phyloP scores from a whole-genome alignment of 371 early-diverging fungal genomes.

The Funneliformis caledonium region DNA sequence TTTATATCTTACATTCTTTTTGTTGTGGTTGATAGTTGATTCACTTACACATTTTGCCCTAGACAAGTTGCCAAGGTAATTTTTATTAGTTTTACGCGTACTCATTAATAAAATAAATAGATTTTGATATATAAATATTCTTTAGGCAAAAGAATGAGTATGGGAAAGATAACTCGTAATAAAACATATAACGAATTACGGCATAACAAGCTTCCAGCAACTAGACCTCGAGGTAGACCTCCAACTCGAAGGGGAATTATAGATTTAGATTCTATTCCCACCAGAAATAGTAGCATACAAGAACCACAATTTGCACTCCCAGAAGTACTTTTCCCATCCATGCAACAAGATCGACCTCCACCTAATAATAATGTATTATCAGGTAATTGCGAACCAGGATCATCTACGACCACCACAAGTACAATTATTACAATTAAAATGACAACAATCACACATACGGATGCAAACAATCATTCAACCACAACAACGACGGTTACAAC shows the following conservation, averaged over 20 bases:
- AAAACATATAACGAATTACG: conserved; percentile 23
- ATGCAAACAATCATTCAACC: conserved; percentile 24
- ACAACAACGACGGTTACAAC: conserved; percentile 30
- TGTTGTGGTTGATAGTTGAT: background rate
- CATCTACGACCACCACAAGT: conserved; percentile 28
- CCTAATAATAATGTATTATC: background rate
- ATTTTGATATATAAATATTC: background rate
- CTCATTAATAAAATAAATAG: background rate
- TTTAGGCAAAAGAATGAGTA: background rate
- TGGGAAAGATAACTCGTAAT: conserved; percentile 26
- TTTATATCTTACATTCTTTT: background rate
- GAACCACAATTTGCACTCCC: background rate
- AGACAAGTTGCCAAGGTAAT: background rate
- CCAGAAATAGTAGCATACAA: background rate
- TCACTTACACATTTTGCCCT: background rate
- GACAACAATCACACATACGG: conserved; percentile 32
- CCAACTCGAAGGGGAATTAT: conserved; percentile 2
- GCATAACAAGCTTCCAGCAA: background rate
- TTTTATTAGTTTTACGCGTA: background rate
- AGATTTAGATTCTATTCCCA: conserved; percentile 4
- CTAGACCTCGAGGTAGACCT: conserved; percentile 11
- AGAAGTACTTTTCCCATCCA: background rate
- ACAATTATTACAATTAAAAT: conserved; percentile 32
- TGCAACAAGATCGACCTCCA: background rate
- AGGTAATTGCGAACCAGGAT: background rate